Base-by-base conservation (phyloP, 345 rosid genomes). In the Stellera chamaejasme region DNA sequence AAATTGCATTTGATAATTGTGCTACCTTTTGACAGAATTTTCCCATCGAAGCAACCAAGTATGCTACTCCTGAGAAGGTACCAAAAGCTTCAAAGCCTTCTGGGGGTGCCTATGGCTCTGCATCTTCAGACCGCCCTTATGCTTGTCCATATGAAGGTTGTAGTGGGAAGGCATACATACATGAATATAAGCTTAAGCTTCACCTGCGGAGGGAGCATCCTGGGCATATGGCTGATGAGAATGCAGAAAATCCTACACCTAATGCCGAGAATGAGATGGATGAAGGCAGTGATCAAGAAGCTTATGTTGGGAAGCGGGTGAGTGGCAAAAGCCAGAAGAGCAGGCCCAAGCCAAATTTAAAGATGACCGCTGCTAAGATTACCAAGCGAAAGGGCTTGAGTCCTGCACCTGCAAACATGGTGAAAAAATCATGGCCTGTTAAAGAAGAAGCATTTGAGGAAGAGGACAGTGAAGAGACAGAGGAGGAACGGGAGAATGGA, bases 121-220 rank as follows among this genome's bases (percentile, higher is more conserved):
- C 89, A 44, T 76, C 97, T 52, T 73, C 77, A 2, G 96, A 85
- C 49, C 97, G 95, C 12, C 99, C 99, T 59, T 85, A 79, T 39
- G 90, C 78, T 28, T 93, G 99, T 69, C 99, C 97, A 5, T 93
- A 84, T 27, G 90, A 90, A 39, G 91, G 87, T 14, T 89, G 99
- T 58, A 32, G 39, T 32, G 89, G 83, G 56, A 93, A 93, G 75
- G 90, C 96, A 32, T 93, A 89, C 76, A 93, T 87, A 60, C 99
- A 93, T 64, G 97, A 90, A 65, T 93, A 93, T 82, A 89, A 93
- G 80, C 96, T 89, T 54, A 93, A 87, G 71, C 97, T 89, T 66
- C 99, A 93, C 75, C 63, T 93, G 47, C 79, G 84, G 74, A 84
- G 94, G 54, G 96, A 89, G 69, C 99, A 93, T 83, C 97, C 92